Base-by-base conservation (phyloP, 2,329 filamentous ascomycete genomes). In the Huntiella omanensis region DNA sequence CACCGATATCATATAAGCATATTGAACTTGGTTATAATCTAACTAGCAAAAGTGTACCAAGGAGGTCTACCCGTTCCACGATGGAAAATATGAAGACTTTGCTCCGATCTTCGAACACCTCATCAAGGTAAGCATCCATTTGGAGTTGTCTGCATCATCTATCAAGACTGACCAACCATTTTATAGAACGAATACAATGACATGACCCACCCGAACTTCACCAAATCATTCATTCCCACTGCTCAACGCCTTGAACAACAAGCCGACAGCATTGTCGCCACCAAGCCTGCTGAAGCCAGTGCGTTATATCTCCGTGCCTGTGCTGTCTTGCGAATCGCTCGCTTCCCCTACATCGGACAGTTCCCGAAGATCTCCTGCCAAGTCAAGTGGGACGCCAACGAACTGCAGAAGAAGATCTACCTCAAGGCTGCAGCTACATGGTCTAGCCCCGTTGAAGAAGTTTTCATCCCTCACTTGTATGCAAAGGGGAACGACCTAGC, bases 61-160 rank as follows among this genome's bases (percentile, higher is more conserved):
- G 61, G 69, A 74, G 48, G 66, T 84, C 6, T 81, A 83, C 54
- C 77, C 78, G 0, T 86, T 86, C 65, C 81, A 85, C 64, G 81
- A 85, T 59, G 74, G 76, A 42, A 63, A 67, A 3, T 70, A 71
- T 49, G 66, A 74, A 48, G 81, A 86, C 59, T 84, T 86, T 55
- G 69, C 72, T 53, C 77, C 77, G 13, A 68, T 86, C 32, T 81
- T 83, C 43, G 58, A 70, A n/a, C 62, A 71, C 47, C 62, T 86
- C 39, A 71, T 79, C 41, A 60, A 68, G 51, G 70, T 73, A 58
- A 43, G 56, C 19, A 2, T 16, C 3, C n/a, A n/a, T 12, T 4
- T 40, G 17, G 3, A 12, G 19, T 28, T 7, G 22, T 28, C 5
- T 5, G 17, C 1, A 32, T 6, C 32, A n/a, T 10, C 5, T 4